phyloP scores from a whole-genome alignment of 768 basidiomycete genomes.

The Suillus decipiens region DNA sequence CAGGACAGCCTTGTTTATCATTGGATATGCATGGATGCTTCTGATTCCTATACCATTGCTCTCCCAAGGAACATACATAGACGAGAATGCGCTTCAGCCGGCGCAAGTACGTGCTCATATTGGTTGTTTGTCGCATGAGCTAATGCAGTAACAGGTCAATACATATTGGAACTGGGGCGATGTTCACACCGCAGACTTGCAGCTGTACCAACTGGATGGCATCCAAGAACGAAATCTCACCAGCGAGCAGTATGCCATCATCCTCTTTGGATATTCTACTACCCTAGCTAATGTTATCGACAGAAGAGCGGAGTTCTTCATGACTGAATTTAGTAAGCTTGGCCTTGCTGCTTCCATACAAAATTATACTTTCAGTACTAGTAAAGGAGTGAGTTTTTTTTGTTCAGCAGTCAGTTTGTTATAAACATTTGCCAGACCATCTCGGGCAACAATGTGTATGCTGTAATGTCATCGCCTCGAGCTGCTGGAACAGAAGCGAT shows the following conservation, averaged over 20 bases:
- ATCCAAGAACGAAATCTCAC: slow-evolving; percentile 65
- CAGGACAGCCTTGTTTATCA: slow-evolving; percentile 58
- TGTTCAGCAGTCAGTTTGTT: not conserved
- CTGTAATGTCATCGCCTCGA: slow-evolving; percentile 78
- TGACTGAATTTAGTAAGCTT: slow-evolving; percentile 66
- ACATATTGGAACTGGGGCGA: slow-evolving; percentile 93
- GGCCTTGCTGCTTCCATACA: slow-evolving; percentile 76
- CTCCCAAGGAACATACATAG: slow-evolving; percentile 75
- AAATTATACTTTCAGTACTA: slow-evolving; percentile 58
- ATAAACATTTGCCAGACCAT: slow-evolving; percentile 42
- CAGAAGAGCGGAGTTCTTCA: slow-evolving; percentile 68
- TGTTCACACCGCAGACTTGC: slow-evolving; percentile 84
- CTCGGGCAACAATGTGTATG: slow-evolving; percentile 81
- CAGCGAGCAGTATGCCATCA: slow-evolving; percentile 63
- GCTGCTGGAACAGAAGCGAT: slow-evolving; percentile 94
- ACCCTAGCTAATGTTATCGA: slow-evolving; percentile 6
- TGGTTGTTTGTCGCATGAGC: not conserved
- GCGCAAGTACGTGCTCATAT: slow-evolving; percentile 61
- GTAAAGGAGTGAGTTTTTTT: slow-evolving; percentile 45
- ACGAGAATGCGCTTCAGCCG: slow-evolving; percentile 96
- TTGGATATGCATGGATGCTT: slow-evolving; percentile 85
- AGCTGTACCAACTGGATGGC: slow-evolving; percentile 67
- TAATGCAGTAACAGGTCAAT: slow-evolving; percentile 63
- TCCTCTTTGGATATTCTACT: slow-evolving; percentile 2
- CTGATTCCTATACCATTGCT: slow-evolving; percentile 68